Evolutionary conservation across 371 early-diverging fungal genomes (phyloP), one percentile per base, ranked within the genome.

Genomic region (Rhizopus stolonifer): DNA sequence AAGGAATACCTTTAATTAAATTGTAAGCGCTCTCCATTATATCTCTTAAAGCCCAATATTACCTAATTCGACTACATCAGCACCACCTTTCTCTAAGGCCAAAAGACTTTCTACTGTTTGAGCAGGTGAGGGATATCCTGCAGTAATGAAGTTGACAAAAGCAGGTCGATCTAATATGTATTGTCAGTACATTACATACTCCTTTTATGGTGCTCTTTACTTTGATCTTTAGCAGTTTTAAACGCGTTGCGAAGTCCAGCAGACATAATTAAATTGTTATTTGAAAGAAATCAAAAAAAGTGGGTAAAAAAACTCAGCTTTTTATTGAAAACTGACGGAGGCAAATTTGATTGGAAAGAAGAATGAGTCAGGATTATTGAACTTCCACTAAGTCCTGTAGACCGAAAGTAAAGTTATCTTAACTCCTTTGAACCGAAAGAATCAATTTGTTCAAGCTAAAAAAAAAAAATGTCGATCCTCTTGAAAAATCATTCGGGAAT

Each of bases 41-140:
- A n/a, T n/a, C n/a, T n/a, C n/a, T n/a, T n/a, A n/a, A n/a, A n/a
- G n/a, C n/a, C n/a, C n/a, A n/a, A n/a, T n/a, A n/a, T 60, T 72
- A 85, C 97, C 98, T 17, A 98, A 81, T 77, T 98, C 99, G 63
- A 98, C 91, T n/a, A 94, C 84, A 67, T 97, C 97, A 6, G 89
- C 92, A 34, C 99, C 99, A 52, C 95, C 95, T 62, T 78, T 82
- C 67, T 98, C 88, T 8, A 96, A 77, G 10, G 86, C 83, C 15
- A 98, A 82, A 56, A 98, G 63, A 23, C 89, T 74, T 47, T 92
- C 91, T 31, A 91, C 87, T 3, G 95, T 90, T 31, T 83, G 79
- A 26, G 77, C 74, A 19, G 85, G 80, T 18, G 81, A 68, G 13
- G 98, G 98, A 61, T 80, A 96, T 38, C 96, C 98, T 31, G 94